Conservation (phyloP, 257 asterid genomes). For the Dorcoceras hygrometricum region DNA sequence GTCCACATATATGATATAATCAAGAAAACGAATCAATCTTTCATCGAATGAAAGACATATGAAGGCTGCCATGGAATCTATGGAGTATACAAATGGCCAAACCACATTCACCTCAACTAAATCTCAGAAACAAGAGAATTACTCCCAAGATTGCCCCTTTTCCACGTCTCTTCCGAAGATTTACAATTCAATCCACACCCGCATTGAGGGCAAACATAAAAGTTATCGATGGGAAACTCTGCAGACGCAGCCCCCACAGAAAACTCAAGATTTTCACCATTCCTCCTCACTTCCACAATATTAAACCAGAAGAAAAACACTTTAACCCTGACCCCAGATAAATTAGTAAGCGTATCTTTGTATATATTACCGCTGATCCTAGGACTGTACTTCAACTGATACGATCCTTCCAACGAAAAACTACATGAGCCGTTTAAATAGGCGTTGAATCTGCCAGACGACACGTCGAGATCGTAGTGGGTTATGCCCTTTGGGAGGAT, state of each 20-base stretch:
- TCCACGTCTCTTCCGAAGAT: constrained; percentile 7
- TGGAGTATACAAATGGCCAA: no score
- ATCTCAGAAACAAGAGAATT: constrained; percentile 33
- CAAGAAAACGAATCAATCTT: no score
- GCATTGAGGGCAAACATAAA: constrained; percentile 61
- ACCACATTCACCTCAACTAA: constrained; percentile 21
- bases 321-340: constrained; percentile 68
- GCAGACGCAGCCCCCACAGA: constrained; percentile 88
- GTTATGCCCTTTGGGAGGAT: constrained; percentile 69
- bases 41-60: no score
- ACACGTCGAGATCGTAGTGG: constrained; percentile 56
- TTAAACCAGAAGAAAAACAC: constrained; percentile 66
- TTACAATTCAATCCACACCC: constrained; percentile 82
- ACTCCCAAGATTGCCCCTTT: constrained; percentile 19
- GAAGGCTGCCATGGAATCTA: no score
- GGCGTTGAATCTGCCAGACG: constrained; percentile 59
- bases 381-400: constrained; percentile 59
- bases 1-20: no score
- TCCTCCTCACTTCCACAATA: constrained; percentile 60
- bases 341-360: constrained; percentile 39
- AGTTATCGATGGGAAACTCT: constrained; percentile 49
- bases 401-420: constrained; percentile 71
- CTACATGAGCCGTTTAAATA: constrained; percentile 62
- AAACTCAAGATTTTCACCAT: constrained; percentile 53
- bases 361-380: constrained; percentile 57